Percentiles rank a stretch among this genome's conserved stretches.
Conservation (phyloP, 2,329 filamentous ascomycete genomes). For the Exserohilum rostratum region DNA sequence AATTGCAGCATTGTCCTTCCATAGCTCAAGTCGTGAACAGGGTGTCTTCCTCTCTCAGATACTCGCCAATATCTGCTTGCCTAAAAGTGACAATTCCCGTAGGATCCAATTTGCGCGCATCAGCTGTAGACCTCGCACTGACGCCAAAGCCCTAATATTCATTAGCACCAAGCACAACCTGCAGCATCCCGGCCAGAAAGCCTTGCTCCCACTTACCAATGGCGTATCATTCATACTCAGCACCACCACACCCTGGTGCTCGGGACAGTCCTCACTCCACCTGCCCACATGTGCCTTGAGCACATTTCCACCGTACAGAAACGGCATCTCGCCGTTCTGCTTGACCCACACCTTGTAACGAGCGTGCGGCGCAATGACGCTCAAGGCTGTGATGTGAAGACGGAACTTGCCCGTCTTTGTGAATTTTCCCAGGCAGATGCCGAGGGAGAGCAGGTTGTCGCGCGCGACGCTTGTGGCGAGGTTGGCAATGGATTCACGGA, state of each 20-base stretch:
- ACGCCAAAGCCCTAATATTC: constrained; percentile 85
- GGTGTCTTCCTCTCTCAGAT: constrained; percentile 79
- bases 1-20: background rate
- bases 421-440: constrained; percentile 91
- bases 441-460: constrained; percentile 82
- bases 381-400: constrained; percentile 89
- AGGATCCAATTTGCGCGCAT: constrained; percentile 83
- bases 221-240: constrained; percentile 91
- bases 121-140: constrained; percentile 83
- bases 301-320: constrained; percentile 90
- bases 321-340: constrained; percentile 95
- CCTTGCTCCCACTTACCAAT: constrained; percentile 52
- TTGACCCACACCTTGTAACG: constrained; percentile 98
- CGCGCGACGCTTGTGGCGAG: constrained; percentile 84
- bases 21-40: constrained; percentile 61
- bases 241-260: constrained; percentile 90
- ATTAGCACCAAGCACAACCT: constrained; percentile 2
- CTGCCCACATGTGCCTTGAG: constrained; percentile 82
- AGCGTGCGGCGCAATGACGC: constrained; percentile 87
- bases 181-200: background rate
- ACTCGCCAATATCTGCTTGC: constrained; percentile 94
- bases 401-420: constrained; percentile 97
- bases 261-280: constrained; percentile 89
- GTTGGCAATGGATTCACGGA: constrained; percentile 87
- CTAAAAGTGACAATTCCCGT: constrained; percentile 89